These are phyloP conservation scores for Termitomyces sp. DNA, from an alignment of 768 basidiomycete genomes.

Conservation along the genomic window DNA sequence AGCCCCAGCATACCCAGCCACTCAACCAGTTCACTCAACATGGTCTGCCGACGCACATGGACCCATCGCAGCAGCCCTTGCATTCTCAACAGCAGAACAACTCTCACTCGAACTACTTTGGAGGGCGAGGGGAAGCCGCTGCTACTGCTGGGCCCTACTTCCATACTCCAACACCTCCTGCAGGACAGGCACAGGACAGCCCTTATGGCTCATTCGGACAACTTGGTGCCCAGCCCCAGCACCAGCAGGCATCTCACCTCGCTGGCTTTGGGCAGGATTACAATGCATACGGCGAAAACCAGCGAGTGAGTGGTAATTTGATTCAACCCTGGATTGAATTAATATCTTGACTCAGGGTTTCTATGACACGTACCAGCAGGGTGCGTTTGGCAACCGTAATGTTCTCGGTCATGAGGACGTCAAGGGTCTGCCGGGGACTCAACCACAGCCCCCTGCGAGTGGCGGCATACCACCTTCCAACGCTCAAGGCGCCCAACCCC, in stretches of 20 bases:
- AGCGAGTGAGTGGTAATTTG: constrained; percentile 46
- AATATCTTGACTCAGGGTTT: constrained; percentile 49
- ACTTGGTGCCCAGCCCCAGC: constrained; percentile 50
- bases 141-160: constrained; percentile 54
- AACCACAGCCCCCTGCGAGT: constrained; percentile 48
- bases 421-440: constrained; percentile 62
- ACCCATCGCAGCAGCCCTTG: constrained; percentile 47
- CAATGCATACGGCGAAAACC: constrained; percentile 57
- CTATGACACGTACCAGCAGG: constrained; percentile 75
- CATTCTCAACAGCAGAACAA: constrained; percentile 41
- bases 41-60: constrained; percentile 62
- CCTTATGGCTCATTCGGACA: constrained; percentile 70
- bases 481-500: constrained; percentile 56
- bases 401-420: constrained; percentile 73
- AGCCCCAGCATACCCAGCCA: constrained; percentile 28
- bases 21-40: constrained; percentile 62
- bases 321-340: neutral
- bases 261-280: constrained; percentile 66
- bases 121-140: constrained; percentile 52
- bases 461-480: constrained; percentile 49
- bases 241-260: constrained; percentile 56
- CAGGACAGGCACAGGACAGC: constrained; percentile 57
- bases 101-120: constrained; percentile 62
- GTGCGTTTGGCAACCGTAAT: constrained; percentile 61
- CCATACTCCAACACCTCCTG: constrained; percentile 77